Base-by-base conservation (phyloP, 352 stramenopile genomes). In the Stramenopiles sp. region DNA sequence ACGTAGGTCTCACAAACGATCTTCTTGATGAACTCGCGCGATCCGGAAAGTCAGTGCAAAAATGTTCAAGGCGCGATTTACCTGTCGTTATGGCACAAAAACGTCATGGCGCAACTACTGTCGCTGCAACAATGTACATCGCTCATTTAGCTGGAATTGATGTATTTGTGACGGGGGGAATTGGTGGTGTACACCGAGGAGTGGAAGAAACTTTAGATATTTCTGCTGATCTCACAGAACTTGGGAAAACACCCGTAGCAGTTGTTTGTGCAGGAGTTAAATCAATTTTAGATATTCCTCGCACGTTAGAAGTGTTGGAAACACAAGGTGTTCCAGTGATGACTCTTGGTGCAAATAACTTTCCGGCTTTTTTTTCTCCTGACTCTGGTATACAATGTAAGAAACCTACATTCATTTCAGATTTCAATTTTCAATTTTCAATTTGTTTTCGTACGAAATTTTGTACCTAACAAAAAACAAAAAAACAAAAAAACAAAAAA, bases 251-350 rank as follows among this genome's bases (percentile, higher is more conserved):
- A 15, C 76, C 74, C 0, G 62, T 95, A 8, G 60, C 81, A 4
- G 85, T 97, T 19, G 64, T 97, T 17, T 94, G 73, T 43, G 79
- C 80, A 7, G 85, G 85, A n/a, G 71, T 93, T 46, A 97, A 97
- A 58, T 88, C 66, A 18, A 93, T 97, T 48, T 55, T 97, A 12
- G 85, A 97, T 55, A 88, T 97, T 36, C 60, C 62, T 8, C 57
- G 68, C 23, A 95, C 80, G 15, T 52, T 97, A 1, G 80, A 97
- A 61, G 81, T 76, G 36, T 57, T 97, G 10, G 84, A 97, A 59
- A 95, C 81, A 12, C 57, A 88, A 53, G 75, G 68, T 34, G 81
- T 97, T 1, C 72, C 78, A 1, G 73, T 89, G n/a, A 61, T 85
- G 4, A 64, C 66, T 2, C 71, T 58, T 73, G 56, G 61, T 28